Evolutionary conservation across 2,329 filamentous ascomycete species (phyloP).

Genomic region (Elsinoe necatrix): DNA sequence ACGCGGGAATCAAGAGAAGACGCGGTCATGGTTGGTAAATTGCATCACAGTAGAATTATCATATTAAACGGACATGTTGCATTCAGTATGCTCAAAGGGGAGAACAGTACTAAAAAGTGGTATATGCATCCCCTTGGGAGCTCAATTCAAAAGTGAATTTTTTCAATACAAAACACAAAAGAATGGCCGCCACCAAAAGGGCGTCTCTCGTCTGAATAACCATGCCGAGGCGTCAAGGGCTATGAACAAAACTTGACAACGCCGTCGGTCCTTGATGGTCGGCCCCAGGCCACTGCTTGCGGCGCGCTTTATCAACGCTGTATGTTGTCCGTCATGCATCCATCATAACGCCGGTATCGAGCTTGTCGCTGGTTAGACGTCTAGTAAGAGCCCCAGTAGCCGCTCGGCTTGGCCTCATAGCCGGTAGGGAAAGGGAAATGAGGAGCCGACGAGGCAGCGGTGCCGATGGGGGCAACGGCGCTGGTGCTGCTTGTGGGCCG

Average conservation of each 20-base stretch:
- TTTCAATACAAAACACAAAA: not conserved
- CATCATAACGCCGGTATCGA: constrained; percentile 7
- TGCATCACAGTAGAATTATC: no score
- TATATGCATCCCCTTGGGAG: constrained; percentile 11
- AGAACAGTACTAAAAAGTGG: constrained; percentile 12
- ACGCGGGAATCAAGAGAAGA: no score
- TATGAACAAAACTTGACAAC: constrained; percentile 7
- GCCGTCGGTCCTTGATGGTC: not conserved
- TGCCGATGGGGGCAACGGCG: constrained; percentile 9
- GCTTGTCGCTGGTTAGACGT: not conserved
- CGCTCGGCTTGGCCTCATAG: constrained; percentile 6
- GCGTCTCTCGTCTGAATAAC: not conserved
- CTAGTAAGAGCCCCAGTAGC: constrained; percentile 12
- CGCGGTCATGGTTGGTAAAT: not conserved
- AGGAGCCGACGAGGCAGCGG: not conserved
- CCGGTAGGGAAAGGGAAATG: constrained; percentile 11
- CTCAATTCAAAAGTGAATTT: not conserved
- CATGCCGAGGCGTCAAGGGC: not conserved
- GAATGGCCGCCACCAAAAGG: not conserved
- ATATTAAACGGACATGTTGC: not conserved
- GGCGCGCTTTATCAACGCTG: not conserved
- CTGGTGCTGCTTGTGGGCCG: constrained; percentile 12
- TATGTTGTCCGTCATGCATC: constrained; percentile 6
- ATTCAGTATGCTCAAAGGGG: constrained; percentile 1
- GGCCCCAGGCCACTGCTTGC: not conserved